A percentile compares a stretch with the other conserved stretches of the same genome.
phyloP scores from a whole-genome alignment of 2,329 filamentous ascomycete species.

The Elsinoe necatrix region DNA sequence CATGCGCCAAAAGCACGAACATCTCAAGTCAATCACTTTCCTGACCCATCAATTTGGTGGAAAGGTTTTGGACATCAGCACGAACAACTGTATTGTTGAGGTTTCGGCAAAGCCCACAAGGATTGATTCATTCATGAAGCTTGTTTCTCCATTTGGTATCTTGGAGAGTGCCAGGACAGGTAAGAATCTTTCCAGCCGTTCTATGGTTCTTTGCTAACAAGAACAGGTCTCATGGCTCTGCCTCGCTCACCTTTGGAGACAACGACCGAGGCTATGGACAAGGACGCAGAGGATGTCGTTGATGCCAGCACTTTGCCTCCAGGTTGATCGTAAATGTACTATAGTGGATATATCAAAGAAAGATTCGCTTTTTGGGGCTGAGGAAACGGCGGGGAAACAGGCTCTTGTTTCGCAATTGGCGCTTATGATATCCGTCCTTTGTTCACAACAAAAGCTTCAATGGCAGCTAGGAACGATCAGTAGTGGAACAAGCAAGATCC shows the following conservation, averaged over 20 bases:
- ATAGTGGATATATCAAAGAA: constrained; percentile 3
- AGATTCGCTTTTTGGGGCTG: neutral
- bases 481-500: neutral
- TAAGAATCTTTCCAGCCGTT: constrained; percentile 26
- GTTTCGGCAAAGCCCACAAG: constrained; percentile 85
- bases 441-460: constrained; percentile 91
- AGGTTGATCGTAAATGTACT: constrained; percentile 45
- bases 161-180: constrained; percentile 89
- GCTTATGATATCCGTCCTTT: constrained; percentile 60
- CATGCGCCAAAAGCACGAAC: constrained; percentile 92
- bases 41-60: constrained; percentile 96
- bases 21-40: constrained; percentile 91
- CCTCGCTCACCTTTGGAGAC: constrained; percentile 82
- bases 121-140: constrained; percentile 96
- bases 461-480: constrained; percentile 46
- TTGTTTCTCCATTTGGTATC: constrained; percentile 89
- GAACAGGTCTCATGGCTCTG: constrained; percentile 78
- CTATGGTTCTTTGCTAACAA: constrained; percentile 18
- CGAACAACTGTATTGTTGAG: constrained; percentile 97
- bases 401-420: neutral
- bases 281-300: constrained; percentile 90
- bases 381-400: neutral
- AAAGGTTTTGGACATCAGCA: constrained; percentile 96
- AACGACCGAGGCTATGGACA: constrained; percentile 57
- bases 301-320: constrained; percentile 90